A percentile compares a stretch with the other conserved stretches of the same genome.
Evolutionary conservation across 164 flowering plant genomes (phyloP).

Genomic region (grape (Vitis vinifera)): ASM3070453v1 NC_081814.1:2824001-2824500

Average conservation of each 20-base stretch:
- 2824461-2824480: slow-evolving; percentile 40
- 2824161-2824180: background rate
- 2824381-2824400: slow-evolving; percentile 24
- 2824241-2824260: slow-evolving; percentile 24
- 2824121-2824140: background rate
- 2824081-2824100: slow-evolving; percentile 52
- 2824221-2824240: slow-evolving; percentile 21
- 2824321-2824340: slow-evolving; percentile 20
- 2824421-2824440: slow-evolving; percentile 17
- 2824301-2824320: slow-evolving; percentile 27
- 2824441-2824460: slow-evolving; percentile 22
- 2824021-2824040: slow-evolving; percentile 32
- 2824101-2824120: slow-evolving; percentile 37
- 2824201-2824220: slow-evolving; percentile 25
- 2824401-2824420: slow-evolving; percentile 17
- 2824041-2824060: slow-evolving; percentile 23
- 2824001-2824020: slow-evolving; percentile 28
- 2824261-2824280: slow-evolving; percentile 25
- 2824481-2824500: slow-evolving; percentile 37
- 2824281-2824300: slow-evolving; percentile 29
- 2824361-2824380: slow-evolving; percentile 36
- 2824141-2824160: too few species aligned
- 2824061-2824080: slow-evolving; percentile 19
- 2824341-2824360: slow-evolving; percentile 30
- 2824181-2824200: slow-evolving; percentile 32